Evolutionary conservation across 768 basidiomycete genomes (phyloP).

Genomic region (Strobilomyces echinocephalus): DNA sequence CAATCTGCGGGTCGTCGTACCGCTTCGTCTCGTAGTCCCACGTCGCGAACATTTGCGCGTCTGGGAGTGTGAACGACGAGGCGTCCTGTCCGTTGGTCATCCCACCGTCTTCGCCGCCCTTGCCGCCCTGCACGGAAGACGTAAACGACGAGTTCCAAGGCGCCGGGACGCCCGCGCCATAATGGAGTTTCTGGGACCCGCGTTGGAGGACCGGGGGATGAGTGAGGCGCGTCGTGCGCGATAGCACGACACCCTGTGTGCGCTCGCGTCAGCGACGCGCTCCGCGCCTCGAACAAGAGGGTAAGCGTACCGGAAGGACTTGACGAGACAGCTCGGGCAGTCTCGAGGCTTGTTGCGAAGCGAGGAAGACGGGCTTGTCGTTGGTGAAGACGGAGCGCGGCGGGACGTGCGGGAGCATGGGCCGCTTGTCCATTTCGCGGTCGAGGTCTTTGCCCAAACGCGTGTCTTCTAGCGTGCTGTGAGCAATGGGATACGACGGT

Average conservation of each 20-base stretch:
- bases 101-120: neutral
- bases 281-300: no score
- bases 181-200: neutral
- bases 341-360: constrained; percentile 59
- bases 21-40: constrained; percentile 47
- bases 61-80: constrained; percentile 29
- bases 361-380: constrained; percentile 57
- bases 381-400: constrained; percentile 39
- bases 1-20: constrained; percentile 30
- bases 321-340: constrained; percentile 63
- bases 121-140: constrained; percentile 15
- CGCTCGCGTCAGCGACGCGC: neutral
- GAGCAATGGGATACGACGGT: constrained; percentile 59
- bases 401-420: constrained; percentile 32
- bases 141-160: constrained; percentile 7
- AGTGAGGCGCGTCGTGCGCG: constrained; percentile 56
- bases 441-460: constrained; percentile 44
- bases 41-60: constrained; percentile 47
- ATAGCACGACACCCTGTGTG: constrained; percentile 49
- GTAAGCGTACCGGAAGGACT: constrained; percentile 57
- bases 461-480: constrained; percentile 27
- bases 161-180: neutral
- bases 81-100: neutral
- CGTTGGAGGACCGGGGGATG: constrained; percentile 46
- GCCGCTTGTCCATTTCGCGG: constrained; percentile 45